phyloP scores from a whole-genome alignment of 805 yeast species.

The Cyberlindnera galapagoensis region DNA sequence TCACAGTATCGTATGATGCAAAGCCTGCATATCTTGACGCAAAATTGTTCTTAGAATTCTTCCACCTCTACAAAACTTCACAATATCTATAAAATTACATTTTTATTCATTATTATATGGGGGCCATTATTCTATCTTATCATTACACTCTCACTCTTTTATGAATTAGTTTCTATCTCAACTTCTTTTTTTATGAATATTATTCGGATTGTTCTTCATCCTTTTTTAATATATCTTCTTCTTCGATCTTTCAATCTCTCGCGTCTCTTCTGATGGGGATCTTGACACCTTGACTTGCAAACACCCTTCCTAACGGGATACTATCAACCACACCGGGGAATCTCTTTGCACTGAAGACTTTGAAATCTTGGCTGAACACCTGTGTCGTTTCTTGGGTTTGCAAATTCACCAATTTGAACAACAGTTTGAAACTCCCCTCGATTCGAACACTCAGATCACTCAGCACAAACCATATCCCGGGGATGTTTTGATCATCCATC shows the following conservation, averaged over 20 bases:
- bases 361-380: constrained; percentile 28
- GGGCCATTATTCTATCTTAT: too few species aligned
- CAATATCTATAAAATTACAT: too few species aligned
- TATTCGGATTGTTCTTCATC: too few species aligned
- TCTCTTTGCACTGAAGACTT: constrained; percentile 36
- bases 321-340: constrained; percentile 41
- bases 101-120: too few species aligned
- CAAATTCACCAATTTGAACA: constrained; percentile 30
- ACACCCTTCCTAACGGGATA: constrained; percentile 32
- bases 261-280: constrained; percentile 34
- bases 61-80: too few species aligned
- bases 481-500: constrained; percentile 27
- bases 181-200: too few species aligned
- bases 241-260: constrained; percentile 6
- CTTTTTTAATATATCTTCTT: too few species aligned
- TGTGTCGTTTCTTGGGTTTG: constrained; percentile 10
- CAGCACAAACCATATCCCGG: constrained; percentile 37
- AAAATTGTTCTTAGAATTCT: too few species aligned
- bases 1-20: too few species aligned
- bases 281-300: constrained; percentile 37
- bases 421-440: constrained; percentile 36
- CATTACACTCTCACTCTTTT: too few species aligned
- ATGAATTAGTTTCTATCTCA: too few species aligned
- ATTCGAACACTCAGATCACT: constrained; percentile 36
- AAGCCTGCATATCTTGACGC: too few species aligned